Evolutionary conservation across 169 alveolate species (phyloP).

Genomic region (Perkinsus marinus): DNA sequence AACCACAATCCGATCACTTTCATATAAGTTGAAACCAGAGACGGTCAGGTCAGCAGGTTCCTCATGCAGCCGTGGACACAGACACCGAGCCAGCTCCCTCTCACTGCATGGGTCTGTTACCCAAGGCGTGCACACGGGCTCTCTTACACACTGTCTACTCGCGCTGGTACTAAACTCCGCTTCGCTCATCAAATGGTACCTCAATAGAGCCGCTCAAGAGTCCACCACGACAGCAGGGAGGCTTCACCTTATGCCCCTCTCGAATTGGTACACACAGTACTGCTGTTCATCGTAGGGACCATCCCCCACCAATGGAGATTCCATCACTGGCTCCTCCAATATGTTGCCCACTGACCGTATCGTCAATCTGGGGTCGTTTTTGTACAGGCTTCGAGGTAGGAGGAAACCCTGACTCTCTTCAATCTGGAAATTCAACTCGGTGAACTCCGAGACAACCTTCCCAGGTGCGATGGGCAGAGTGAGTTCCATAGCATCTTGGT

Average conservation of each 20-base stretch:
- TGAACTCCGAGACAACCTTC: background rate
- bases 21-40: background rate
- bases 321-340: background rate
- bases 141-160: background rate
- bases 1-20: background rate
- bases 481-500: background rate
- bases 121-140: background rate
- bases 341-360: background rate
- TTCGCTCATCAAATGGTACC: background rate
- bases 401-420: slow-evolving; percentile 1
- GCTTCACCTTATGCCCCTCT: background rate
- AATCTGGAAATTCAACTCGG: background rate
- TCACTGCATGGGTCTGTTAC: background rate
- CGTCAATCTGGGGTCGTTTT: slow-evolving; percentile 2
- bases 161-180: background rate
- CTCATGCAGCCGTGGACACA: background rate
- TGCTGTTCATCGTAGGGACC: background rate
- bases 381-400: background rate
- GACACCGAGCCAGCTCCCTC: background rate
- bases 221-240: too few relatives aligned
- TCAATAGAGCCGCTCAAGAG: too few relatives aligned
- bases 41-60: background rate
- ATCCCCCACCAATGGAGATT: slow-evolving; percentile 7
- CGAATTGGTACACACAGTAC: slow-evolving; percentile 7
- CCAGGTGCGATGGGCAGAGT: background rate